Evolutionary conservation across 2,329 filamentous ascomycete genomes (phyloP), one percentile per base, ranked within the genome.

Genomic region (Trichoderma polysporum): DNA sequence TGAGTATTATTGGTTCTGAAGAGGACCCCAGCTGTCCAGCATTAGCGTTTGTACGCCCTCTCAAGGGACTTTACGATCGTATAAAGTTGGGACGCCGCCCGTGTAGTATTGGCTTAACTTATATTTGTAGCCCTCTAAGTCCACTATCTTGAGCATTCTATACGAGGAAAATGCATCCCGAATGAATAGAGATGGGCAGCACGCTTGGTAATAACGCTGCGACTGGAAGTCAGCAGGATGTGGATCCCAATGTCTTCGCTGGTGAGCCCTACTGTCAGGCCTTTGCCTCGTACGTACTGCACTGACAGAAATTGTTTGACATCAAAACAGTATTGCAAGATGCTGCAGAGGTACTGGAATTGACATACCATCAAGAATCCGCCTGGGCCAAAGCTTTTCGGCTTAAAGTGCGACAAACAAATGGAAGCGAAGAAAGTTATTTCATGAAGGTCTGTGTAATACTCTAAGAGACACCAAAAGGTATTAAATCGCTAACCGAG

Each of bases 301-400:
- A 37, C 22, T 61, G 15, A 61, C 22, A 13, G n/a, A 33, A 9
- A 3, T 12, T 15, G 19, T 13, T 25, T 50, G n/a, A 37, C 52
- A 7, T 15, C 8, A 35, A 13, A 10, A 22, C 13, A 62, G 47
- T 50, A 6, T 37, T 53, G 13, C 47, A 33, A 52, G 47, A 52
- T 17, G 31, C 22, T 22, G 47, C 33, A n/a, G 47, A 52, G 22
- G 33, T 62, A 6, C 31, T 62, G 17, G 47, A 62, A 17, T 22
- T 52, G 35, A 25, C 17, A n/a, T 29, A 19, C 17, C 13, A 27
- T 13, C 47, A 50, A 19, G 59, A 62, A 19, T 62, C 59, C 2
- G 22, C 59, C 17, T 62, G 59, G 59, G 59, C 59, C 17, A 62
- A 62, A 17, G 59, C 33, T 4, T 53, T 52, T 41, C 33, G 59